Conservation (phyloP, 2,329 filamentous ascomycete genomes). For the Colletotrichum melonis region DNA sequence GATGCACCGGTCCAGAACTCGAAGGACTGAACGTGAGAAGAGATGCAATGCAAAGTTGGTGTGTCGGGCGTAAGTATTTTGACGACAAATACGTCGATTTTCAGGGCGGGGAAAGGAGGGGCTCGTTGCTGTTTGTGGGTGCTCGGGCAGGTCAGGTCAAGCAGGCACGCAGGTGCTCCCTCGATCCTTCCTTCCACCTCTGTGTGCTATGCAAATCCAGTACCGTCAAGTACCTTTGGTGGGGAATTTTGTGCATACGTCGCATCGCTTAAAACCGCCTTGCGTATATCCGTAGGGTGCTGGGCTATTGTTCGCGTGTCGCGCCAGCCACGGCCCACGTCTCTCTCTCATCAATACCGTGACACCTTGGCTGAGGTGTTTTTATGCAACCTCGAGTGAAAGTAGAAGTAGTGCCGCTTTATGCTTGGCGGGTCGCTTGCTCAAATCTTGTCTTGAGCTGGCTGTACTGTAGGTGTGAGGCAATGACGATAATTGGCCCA, state of each 20-base stretch:
- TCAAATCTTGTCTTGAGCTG: not conserved
- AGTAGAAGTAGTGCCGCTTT: not conserved
- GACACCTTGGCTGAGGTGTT: no score
- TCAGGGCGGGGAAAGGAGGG: conserved; percentile 38
- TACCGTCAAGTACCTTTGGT: not conserved
- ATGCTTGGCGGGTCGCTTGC: not conserved
- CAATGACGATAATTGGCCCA: not conserved
- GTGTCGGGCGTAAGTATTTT: conserved; percentile 32
- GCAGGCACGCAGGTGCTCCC: conserved; percentile 5
- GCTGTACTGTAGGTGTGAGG: not conserved
- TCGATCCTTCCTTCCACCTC: no score
- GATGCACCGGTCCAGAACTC: conserved; percentile 34
- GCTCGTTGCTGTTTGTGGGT: conserved; percentile 34
- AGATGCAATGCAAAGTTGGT: conserved; percentile 35
- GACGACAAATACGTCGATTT: conserved; percentile 38
- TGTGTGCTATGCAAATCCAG: not conserved
- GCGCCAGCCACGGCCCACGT: not conserved
- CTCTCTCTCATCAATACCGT: no score
- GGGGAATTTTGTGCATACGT: conserved; percentile 10
- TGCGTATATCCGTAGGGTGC: not conserved
- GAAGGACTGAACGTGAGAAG: conserved; percentile 19
- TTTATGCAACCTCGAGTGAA: not conserved
- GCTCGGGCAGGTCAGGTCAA: conserved; percentile 34
- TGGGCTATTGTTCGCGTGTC: conserved; percentile 8
- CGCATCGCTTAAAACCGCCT: conserved; percentile 1